phyloP scores from a whole-genome alignment of 2,329 filamentous ascomycete species.

The Trichoderma asperellum region DNA sequence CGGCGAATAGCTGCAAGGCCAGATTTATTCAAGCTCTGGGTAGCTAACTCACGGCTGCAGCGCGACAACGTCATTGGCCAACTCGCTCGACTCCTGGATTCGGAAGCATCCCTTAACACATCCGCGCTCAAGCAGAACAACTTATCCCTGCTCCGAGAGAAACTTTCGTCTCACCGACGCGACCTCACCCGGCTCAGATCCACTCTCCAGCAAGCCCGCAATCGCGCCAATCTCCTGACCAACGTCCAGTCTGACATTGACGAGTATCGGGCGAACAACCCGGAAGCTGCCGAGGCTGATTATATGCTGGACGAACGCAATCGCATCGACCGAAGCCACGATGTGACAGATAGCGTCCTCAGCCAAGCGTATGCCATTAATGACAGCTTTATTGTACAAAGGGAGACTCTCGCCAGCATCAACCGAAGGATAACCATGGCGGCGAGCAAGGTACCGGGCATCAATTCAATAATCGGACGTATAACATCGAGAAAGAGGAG shows the following conservation, averaged over 20 bases:
- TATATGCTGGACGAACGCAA: constrained; percentile 94
- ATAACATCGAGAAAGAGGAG: constrained; percentile 95
- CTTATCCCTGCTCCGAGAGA: constrained; percentile 85
- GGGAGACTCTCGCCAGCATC: constrained; percentile 85
- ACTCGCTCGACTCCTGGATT: constrained; percentile 87
- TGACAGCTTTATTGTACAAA: constrained; percentile 84
- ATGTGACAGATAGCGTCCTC: constrained; percentile 85
- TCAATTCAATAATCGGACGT: constrained; percentile 87
- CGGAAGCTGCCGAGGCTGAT: constrained; percentile 82
- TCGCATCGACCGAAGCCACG: constrained; percentile 86
- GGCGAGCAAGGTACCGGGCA: constrained; percentile 87
- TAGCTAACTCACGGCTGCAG: constrained; percentile 49
- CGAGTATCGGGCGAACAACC: constrained; percentile 81
- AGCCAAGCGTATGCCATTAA: constrained; percentile 97
- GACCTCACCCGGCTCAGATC: constrained; percentile 77
- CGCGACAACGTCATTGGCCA: constrained; percentile 81
- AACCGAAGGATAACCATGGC: constrained; percentile 88
- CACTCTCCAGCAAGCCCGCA: constrained; percentile 75
- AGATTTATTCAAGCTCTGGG: neutral
- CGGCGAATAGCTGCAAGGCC: neutral
- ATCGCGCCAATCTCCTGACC: constrained; percentile 85
- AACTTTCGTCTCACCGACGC: constrained; percentile 82
- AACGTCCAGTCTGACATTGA: constrained; percentile 92
- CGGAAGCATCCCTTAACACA: constrained; percentile 81
- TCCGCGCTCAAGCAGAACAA: constrained; percentile 98